A percentile compares a stretch with the other conserved stretches of the same genome.
Evolutionary conservation across 345 rosid species (phyloP).

Genomic region (Gossypium mustelinum): DNA sequence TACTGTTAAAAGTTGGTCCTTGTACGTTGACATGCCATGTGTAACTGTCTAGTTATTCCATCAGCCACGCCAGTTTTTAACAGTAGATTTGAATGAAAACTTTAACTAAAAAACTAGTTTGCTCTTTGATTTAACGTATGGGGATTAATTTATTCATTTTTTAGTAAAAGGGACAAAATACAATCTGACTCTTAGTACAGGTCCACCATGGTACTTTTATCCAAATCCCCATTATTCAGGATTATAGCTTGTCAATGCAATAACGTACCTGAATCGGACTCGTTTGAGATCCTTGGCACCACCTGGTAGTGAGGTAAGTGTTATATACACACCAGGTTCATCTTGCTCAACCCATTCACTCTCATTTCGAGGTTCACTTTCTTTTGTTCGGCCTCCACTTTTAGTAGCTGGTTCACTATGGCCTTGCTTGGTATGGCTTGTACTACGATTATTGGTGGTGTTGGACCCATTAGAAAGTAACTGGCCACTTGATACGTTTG

Average conservation of each 20-base stretch:
- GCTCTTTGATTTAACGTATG: too few relatives aligned
- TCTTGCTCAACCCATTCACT: conserved; percentile 97
- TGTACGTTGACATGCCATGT: too few relatives aligned
- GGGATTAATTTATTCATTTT: too few relatives aligned
- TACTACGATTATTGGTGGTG: conserved; percentile 38
- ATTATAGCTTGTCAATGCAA: not conserved
- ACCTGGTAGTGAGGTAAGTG: conserved; percentile 81
- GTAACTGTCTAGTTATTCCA: too few relatives aligned
- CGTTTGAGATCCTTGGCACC: conserved; percentile 93
- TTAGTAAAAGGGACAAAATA: too few relatives aligned
- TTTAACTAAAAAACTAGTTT: too few relatives aligned
- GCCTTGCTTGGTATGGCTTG: conserved; percentile 47
- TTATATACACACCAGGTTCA: conserved; percentile 94
- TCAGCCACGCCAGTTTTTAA: too few relatives aligned
- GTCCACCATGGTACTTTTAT: too few relatives aligned
- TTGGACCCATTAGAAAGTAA: conserved; percentile 52
- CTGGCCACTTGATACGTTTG: conserved; percentile 37
- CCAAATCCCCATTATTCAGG: not conserved
- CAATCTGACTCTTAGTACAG: too few relatives aligned
- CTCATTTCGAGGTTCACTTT: conserved; percentile 55
- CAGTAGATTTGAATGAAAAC: too few relatives aligned
- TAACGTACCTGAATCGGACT: conserved; percentile 88
- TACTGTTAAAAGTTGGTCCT: too few relatives aligned
- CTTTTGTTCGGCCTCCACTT: conserved; percentile 58
- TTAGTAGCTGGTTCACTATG: conserved; percentile 53